Conservation (phyloP, 75 land plant genomes). For the Adiantum capillusveneris region DNA sequence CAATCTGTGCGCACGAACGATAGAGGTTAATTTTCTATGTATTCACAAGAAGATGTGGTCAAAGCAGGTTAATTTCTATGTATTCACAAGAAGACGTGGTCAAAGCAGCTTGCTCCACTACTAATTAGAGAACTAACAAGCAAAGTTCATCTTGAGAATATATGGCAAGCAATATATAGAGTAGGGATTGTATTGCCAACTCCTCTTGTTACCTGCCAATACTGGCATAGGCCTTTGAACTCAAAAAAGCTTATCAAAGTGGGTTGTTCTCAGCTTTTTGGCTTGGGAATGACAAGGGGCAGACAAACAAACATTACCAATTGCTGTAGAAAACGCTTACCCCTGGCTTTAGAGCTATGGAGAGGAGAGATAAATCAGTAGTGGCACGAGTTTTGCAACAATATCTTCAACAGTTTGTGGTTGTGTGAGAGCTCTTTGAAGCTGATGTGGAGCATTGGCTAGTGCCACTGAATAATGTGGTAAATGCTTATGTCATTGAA, state of each 20-base stretch:
- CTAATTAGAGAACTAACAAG: conserved; percentile 34
- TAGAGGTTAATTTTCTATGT: conserved; percentile 42
- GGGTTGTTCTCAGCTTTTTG: conserved; percentile 33
- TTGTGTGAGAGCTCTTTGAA: conserved; percentile 27
- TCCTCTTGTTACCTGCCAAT: conserved; percentile 30
- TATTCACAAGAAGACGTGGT: too few species aligned
- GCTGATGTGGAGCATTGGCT: conserved; percentile 38
- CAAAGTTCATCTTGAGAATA: conserved; percentile 27
- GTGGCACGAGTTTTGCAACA: conserved; percentile 19
- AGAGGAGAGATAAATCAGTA: conserved; percentile 20
- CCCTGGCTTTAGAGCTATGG: conserved; percentile 33
- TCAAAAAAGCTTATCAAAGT: conserved; percentile 42
- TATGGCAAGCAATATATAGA: conserved; percentile 42
- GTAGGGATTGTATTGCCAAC: conserved; percentile 36
- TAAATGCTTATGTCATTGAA: conserved; percentile 32
- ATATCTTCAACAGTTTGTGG: conserved; percentile 25
- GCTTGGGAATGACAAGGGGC: conserved; percentile 25
- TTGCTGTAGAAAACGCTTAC: conserved; percentile 15
- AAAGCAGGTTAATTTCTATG: too few species aligned
- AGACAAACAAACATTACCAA: conserved; percentile 28
- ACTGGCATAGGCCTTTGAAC: conserved; percentile 40
- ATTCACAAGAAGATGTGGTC: conserved; percentile 45
- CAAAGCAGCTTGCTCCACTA: conserved; percentile 40
- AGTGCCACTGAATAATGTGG: conserved; percentile 24
- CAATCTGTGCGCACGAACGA: conserved; percentile 13